Conservation (phyloP, 2,329 filamentous ascomycete genomes). For the Fonsecaea monophora region DNA sequence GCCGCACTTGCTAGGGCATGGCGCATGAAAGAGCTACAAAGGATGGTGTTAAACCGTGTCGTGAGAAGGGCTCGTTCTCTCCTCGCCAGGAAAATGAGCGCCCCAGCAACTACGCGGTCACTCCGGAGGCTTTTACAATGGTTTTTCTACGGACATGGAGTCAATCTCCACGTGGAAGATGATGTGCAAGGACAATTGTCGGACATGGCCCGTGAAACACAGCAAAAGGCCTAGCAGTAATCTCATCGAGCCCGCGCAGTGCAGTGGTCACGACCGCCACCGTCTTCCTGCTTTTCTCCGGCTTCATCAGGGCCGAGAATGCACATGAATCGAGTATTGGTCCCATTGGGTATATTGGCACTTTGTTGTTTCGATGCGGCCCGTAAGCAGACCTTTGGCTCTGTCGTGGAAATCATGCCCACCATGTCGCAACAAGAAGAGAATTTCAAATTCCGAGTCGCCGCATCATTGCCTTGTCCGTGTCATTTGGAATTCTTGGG, state of each 20-base stretch:
- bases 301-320: not conserved
- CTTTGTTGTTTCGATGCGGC: not conserved
- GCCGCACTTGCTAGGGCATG: not conserved
- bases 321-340: not conserved
- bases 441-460: not conserved
- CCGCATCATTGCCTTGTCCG: not conserved
- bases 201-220: not conserved
- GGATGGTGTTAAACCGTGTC: not conserved
- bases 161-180: not conserved
- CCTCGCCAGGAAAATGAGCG: not conserved
- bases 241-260: not conserved
- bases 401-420: no score
- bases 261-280: not conserved
- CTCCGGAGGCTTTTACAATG: not conserved
- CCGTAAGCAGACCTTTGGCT: no score
- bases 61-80: not conserved
- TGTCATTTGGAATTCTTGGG: not conserved
- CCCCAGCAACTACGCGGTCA: not conserved
- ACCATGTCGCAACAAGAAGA: not conserved
- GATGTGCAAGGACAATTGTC: not conserved
- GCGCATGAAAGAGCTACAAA: not conserved
- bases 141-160: not conserved
- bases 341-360: constrained; percentile 1
- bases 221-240: not conserved
- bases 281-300: not conserved